Evolutionary conservation across 371 early-diverging fungal species (phyloP).

Genomic region (Apophysomyces ossiformis): DNA sequence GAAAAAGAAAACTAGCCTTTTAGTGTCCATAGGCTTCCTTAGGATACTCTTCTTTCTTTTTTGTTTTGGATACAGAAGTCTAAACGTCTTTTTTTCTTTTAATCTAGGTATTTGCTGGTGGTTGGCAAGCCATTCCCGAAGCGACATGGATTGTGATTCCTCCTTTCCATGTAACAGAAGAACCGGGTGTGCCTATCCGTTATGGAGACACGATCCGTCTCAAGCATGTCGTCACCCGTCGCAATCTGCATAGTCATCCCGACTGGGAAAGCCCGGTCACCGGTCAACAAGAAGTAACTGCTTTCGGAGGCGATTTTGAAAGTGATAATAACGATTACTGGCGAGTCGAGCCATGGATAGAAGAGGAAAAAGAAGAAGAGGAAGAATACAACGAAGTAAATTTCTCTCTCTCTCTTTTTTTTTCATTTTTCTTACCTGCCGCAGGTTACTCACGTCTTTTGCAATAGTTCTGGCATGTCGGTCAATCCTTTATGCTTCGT

Average conservation of each 20-base stretch:
- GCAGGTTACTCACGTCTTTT: too few relatives aligned
- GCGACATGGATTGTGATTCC: constrained; percentile 63
- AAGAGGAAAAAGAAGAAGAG: constrained; percentile 42
- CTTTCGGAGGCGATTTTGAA: constrained; percentile 49
- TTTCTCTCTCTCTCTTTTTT: background rate
- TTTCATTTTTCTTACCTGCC: too few relatives aligned
- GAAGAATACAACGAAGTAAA: constrained; percentile 36
- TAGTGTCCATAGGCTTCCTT: too few relatives aligned
- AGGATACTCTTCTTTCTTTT: too few relatives aligned
- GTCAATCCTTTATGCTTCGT: constrained; percentile 51
- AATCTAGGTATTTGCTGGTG: constrained; percentile 45
- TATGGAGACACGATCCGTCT: constrained; percentile 63
- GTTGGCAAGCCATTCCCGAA: constrained; percentile 41
- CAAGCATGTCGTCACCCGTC: constrained; percentile 50
- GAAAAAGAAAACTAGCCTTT: background rate
- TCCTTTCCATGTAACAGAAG: constrained; percentile 33
- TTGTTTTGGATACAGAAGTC: too few relatives aligned
- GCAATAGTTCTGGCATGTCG: constrained; percentile 51
- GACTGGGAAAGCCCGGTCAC: constrained; percentile 54
- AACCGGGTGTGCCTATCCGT: constrained; percentile 47
- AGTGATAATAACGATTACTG: constrained; percentile 70
- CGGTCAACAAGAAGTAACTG: constrained; percentile 66
- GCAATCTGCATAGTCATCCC: constrained; percentile 63
- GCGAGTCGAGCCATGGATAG: constrained; percentile 58
- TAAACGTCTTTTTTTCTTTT: too few relatives aligned